Evolutionary conservation across 2,329 filamentous ascomycete genomes (phyloP).

Genomic region (Truncatella angustata): DNA sequence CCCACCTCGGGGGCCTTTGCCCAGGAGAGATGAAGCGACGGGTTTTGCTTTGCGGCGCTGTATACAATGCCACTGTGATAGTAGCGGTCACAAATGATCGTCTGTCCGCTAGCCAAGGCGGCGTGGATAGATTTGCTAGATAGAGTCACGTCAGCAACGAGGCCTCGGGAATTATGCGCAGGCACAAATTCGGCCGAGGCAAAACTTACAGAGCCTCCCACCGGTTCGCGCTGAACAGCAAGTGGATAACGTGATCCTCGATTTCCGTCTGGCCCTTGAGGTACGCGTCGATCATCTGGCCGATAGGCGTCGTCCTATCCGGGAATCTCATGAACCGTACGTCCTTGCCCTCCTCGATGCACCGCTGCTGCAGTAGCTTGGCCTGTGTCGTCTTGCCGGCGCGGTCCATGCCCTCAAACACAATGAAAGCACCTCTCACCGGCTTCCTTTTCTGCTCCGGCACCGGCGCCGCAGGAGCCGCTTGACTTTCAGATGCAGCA

Average conservation of each 20-base stretch:
- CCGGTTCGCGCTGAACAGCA: slow-evolving; percentile 86
- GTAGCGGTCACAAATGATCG: slow-evolving; percentile 86
- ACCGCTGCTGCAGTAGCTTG: slow-evolving; percentile 58
- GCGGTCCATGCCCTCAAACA: slow-evolving; percentile 85
- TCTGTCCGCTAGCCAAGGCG: slow-evolving; percentile 64
- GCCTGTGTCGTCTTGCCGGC: slow-evolving; percentile 94
- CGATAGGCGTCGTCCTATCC: slow-evolving; percentile 72
- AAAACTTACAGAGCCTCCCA: slow-evolving; percentile 68
- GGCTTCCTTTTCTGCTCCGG: slow-evolving; percentile 16
- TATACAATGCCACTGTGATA: slow-evolving; percentile 95
- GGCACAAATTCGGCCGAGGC: not conserved
- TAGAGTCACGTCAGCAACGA: not conserved
- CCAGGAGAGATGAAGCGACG: slow-evolving; percentile 70
- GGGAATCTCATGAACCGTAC: slow-evolving; percentile 58
- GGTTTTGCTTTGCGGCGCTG: slow-evolving; percentile 80
- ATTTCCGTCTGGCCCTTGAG: slow-evolving; percentile 69
- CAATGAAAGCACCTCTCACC: slow-evolving; percentile 69
- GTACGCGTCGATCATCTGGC: slow-evolving; percentile 83
- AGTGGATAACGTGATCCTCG: slow-evolving; percentile 86
- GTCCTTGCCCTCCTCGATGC: slow-evolving; percentile 45
- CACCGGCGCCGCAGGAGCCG: not conserved
- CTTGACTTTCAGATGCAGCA: slow-evolving; percentile 7
- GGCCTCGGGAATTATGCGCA: not conserved
- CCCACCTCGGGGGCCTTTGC: slow-evolving; percentile 82
- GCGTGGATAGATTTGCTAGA: slow-evolving; percentile 49